Base-by-base conservation (phyloP, 1,284 basidiomycete species). In the Sutorius eximius region DNA sequence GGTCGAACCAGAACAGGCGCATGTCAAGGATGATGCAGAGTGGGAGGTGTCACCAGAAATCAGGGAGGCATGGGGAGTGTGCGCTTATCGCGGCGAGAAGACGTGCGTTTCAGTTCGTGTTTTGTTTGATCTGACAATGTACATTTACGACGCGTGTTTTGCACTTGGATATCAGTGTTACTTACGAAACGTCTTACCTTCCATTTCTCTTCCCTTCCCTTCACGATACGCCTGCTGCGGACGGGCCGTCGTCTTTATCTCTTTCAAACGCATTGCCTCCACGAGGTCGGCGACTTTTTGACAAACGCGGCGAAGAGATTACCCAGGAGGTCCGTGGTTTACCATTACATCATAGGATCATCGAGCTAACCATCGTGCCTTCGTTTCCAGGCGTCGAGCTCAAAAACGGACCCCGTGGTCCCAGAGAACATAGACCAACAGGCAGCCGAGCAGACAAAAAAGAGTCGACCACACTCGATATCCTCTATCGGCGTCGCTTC, bases 101-200 rank as follows among this genome's bases (percentile, higher is more conserved):
- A 44, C 53, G 62, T 69, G 63, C 56, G 67, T 68, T 44, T 42
- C 45, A 27, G 22, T 56, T 45, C 47, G 22, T 29, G 34, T 37
- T 37, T 16, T 50, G 22, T 50, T 13, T 42, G 34, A 46, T 32
- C 53, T 54, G 45, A 51, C 66, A 64, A 55, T 58, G 53, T 56
- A 52, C 52, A 55, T 54, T 60, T 53, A 52, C 53, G 45, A 46
- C 56, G 47, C 57, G 51, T 47, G 46, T 46, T 46, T 36, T 13
- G 49, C 18, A 50, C 71, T 73, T 58, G 45, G 64, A 68, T 59
- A 66, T 55, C 52, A 64, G 71, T 42, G 74, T 81, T 41, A 70
- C 73, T 45, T 78, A 87, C 63, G 87, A 89, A 68, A 63, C 78
- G 13, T 89, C 87, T 2, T 89, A 89, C 71, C 70, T 89, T 20